A percentile compares a stretch with the other conserved stretches of the same genome.
These are phyloP conservation scores for Castanospermum australe DNA, from an alignment of 306 rosid species.

Conservation along the genomic window DNA sequence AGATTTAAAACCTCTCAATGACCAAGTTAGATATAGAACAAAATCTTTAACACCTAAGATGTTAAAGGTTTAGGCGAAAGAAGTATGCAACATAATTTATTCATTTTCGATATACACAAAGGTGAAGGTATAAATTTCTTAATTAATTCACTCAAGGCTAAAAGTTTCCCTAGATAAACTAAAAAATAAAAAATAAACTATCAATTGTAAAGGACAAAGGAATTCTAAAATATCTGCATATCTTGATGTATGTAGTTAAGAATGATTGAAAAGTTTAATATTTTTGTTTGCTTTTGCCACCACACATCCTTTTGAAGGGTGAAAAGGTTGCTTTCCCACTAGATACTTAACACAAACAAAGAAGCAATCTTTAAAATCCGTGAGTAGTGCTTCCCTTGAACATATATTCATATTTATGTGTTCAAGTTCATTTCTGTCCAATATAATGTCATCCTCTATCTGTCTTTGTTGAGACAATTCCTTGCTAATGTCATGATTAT, in stretches of 20 bases:
- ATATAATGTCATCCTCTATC: background rate
- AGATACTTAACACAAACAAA: background rate
- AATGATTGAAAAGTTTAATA: background rate
- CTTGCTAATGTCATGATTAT: background rate
- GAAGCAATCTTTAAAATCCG: background rate
- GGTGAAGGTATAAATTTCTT: background rate
- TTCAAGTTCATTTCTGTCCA: background rate
- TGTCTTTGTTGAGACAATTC: constrained; percentile 15
- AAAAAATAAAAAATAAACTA: background rate
- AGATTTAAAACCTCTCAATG: no score
- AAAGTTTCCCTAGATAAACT: background rate
- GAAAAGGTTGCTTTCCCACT: background rate
- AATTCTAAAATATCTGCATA: background rate
- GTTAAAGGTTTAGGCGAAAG: background rate
- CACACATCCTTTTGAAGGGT: background rate
- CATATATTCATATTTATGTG: background rate
- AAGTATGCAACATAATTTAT: background rate
- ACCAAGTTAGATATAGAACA: no score
- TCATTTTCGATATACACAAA: background rate
- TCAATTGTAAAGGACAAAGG: background rate
- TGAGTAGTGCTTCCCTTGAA: background rate
- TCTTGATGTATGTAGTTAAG: background rate
- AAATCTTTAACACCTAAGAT: no score
- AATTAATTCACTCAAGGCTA: background rate
- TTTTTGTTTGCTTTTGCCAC: background rate